Conservation (phyloP, 2,329 filamentous ascomycete genomes). For the Fusarium mexicanum region DNA sequence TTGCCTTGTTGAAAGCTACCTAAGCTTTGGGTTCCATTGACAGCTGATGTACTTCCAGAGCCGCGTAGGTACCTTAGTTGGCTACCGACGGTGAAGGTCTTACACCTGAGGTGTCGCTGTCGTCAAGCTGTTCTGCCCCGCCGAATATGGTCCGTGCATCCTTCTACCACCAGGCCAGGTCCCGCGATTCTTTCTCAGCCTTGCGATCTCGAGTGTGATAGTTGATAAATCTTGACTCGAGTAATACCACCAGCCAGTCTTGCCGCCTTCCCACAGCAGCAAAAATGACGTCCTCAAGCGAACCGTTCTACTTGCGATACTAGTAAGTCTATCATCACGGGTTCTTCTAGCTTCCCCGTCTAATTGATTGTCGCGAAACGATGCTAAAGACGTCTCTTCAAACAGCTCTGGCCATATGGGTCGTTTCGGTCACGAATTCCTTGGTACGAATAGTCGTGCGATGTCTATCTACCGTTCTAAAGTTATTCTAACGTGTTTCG, state of each 20-base stretch:
- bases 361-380: neutral
- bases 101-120: conserved; percentile 1
- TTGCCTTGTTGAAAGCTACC: neutral
- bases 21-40: neutral
- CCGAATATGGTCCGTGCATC: conserved; percentile 35
- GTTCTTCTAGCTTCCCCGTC: neutral
- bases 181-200: conserved; percentile 40
- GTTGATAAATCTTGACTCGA: conserved; percentile 6
- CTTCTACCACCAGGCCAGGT: conserved; percentile 31
- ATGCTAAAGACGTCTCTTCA: conserved; percentile 14
- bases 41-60: conserved; percentile 9
- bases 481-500: conserved; percentile 6
- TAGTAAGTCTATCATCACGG: conserved; percentile 72
- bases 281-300: conserved; percentile 73
- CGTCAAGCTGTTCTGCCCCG: conserved; percentile 36
- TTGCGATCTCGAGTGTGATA: conserved; percentile 24
- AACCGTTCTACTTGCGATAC: conserved; percentile 95
- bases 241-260: neutral
- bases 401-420: conserved; percentile 94
- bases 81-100: conserved; percentile 13
- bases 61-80: neutral
- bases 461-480: neutral
- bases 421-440: conserved; percentile 96
- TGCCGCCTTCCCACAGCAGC: conserved; percentile 20
- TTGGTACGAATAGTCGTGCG: conserved; percentile 67